Evolutionary conservation across 1,284 basidiomycete species (phyloP), one percentile per base, ranked within the genome.

Genomic region (Ustilago xerochloae): DNA sequence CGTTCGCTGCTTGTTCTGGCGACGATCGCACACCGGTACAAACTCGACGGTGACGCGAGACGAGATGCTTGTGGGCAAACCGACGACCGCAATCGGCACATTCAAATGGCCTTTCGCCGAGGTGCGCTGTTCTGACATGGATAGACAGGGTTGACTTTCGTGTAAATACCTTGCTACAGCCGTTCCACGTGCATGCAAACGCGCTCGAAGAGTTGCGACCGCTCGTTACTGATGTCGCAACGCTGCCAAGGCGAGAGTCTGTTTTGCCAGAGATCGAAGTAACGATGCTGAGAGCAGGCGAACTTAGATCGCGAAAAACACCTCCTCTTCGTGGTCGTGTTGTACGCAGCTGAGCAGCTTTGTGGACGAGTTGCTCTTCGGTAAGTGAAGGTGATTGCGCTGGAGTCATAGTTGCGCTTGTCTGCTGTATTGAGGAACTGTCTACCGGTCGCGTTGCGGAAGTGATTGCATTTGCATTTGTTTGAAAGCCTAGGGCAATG

Each of bases 1-100:
- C 38, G 4, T 8, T 38, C 8, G 30, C 18, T 9, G 48, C n/a
- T n/a, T 59, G 48, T n/a, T 57, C 63, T 3, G 51, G 51, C 18
- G 51, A 56, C 16, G 52, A 49, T 16, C 30, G 41, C 6, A 29
- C 22, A 3, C 62, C 57, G 6, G 47, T 45, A 43, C 65, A 64
- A 12, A 63, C 36, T 39, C 74, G 53, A 24, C 66, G 67, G 32
- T 78, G 76, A n/a, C 69, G 63, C 35, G 67, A 63, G 15, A 70
- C 60, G 12, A 73, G 62, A 55, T 74, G 70, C 58, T 77, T 79
- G 63, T 79, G 72, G 5, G 68, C 77, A 43, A 77, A 77, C 2
- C 63, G 45, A 28, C 59, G 63, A 4, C 61, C 65, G 48, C 77
- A 79, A 22, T 56, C 55, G 6, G 52, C 24, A 41, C 77, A 79